Conservation (phyloP, 768 basidiomycete genomes). For the Termitomyces sp. region DNA sequence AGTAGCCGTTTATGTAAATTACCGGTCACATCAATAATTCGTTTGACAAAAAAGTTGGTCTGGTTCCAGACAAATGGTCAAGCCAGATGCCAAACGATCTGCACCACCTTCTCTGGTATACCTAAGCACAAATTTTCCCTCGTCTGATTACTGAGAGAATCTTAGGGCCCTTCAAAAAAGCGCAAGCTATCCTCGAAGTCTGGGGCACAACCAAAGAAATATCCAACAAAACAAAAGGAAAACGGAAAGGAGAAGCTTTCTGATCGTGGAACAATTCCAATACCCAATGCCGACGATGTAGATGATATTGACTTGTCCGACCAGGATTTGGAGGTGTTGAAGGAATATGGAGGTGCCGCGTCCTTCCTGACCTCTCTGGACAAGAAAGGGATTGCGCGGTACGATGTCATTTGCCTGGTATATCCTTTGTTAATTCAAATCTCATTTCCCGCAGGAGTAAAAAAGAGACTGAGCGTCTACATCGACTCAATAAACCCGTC, state of each 20-base stretch:
- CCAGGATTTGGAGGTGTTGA: constrained; percentile 62
- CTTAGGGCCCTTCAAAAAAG: constrained; percentile 51
- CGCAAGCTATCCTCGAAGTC: constrained; percentile 45
- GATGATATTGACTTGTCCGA: constrained; percentile 62
- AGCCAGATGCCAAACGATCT: constrained; percentile 29
- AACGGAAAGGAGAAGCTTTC: constrained; percentile 58
- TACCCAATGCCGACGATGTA: constrained; percentile 48
- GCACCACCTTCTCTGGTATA: constrained; percentile 26
- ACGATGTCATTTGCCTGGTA: constrained; percentile 18
- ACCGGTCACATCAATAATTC: constrained; percentile 1
- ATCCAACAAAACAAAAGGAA: constrained; percentile 28
- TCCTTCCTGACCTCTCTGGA: constrained; percentile 74
- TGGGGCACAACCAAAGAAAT: constrained; percentile 18
- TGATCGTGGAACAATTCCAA: constrained; percentile 57
- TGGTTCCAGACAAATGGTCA: constrained; percentile 14
- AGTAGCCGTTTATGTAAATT: not conserved
- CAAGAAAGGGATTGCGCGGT: constrained; percentile 79
- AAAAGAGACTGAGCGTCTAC: constrained; percentile 73
- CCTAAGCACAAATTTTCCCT: not conserved
- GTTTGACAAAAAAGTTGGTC: too few relatives aligned
- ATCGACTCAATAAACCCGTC: constrained; percentile 59
- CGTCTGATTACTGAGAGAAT: not conserved
- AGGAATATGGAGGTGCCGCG: constrained; percentile 58
- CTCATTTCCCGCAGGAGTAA: constrained; percentile 70
- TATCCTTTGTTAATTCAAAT: not conserved